These are phyloP conservation scores for Trichoderma citrinoviride DNA, from an alignment of 2,329 filamentous ascomycete species.

Conservation along the genomic window DNA sequence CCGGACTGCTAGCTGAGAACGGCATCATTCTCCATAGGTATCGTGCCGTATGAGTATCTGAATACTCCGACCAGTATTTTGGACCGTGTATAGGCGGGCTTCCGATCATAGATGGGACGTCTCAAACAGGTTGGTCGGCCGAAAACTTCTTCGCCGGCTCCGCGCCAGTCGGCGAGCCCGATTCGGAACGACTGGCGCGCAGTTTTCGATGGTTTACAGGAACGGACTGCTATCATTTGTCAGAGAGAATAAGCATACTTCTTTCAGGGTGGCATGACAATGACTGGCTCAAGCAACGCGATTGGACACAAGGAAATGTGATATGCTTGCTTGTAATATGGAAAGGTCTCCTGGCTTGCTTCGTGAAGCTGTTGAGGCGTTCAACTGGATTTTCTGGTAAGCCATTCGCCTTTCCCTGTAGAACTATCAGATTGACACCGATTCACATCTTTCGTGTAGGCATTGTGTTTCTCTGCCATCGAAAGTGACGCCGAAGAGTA, in stretches of 20 bases:
- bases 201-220: neutral
- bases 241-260: neutral
- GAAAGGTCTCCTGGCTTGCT: neutral
- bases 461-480: neutral
- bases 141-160: neutral
- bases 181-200: neutral
- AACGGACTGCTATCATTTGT: neutral
- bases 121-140: neutral
- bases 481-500: neutral
- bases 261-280: neutral
- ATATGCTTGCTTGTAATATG: neutral
- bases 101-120: neutral
- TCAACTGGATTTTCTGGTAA: neutral
- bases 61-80: neutral
- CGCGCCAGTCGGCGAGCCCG: constrained; percentile 9
- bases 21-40: neutral
- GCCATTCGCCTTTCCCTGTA: neutral
- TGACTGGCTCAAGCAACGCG: neutral
- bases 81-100: neutral
- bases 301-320: neutral
- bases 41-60: neutral
- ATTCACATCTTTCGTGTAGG: neutral
- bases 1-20: constrained; percentile 5
- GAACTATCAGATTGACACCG: neutral
- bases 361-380: neutral